Conservation (phyloP, 306 rosid genomes). For the Citrullus mucosospermus region DNA sequence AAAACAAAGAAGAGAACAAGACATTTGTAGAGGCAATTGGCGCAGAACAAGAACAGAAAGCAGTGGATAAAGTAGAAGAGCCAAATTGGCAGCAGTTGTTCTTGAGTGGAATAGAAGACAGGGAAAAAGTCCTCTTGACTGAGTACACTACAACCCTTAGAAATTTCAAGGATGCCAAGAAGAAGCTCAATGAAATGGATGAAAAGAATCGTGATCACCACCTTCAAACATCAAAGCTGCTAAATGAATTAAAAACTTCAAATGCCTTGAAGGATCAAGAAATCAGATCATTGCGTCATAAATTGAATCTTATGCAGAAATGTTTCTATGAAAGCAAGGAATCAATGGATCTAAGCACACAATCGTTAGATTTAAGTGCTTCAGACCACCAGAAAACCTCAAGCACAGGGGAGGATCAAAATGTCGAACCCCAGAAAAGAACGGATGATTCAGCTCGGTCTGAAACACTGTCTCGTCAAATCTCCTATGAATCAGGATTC, state of each 20-base stretch:
- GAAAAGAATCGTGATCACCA: conserved; percentile 26
- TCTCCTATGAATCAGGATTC: neutral
- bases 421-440: neutral
- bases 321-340: conserved; percentile 35
- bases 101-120: conserved; percentile 50
- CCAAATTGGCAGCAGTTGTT: conserved; percentile 74
- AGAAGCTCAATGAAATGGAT: conserved; percentile 51
- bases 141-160: conserved; percentile 81
- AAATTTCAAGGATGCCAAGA: conserved; percentile 71
- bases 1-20: conserved; percentile 15
- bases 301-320: conserved; percentile 45
- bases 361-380: conserved; percentile 13
- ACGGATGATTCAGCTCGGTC: neutral
- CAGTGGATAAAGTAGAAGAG: conserved; percentile 32
- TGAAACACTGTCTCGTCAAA: neutral
- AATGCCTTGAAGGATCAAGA: conserved; percentile 71
- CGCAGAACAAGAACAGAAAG: conserved; percentile 15
- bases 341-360: conserved; percentile 17
- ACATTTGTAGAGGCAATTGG: conserved; percentile 14
- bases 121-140: conserved; percentile 44
- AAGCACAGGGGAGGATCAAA: neutral
- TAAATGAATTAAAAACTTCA: conserved; percentile 48
- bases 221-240: conserved; percentile 32
- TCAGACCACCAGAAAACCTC: conserved; percentile 4
- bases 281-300: conserved; percentile 53